Conservation (phyloP, 345 rosid genomes). For the Euphorbia lathyris region DNA sequence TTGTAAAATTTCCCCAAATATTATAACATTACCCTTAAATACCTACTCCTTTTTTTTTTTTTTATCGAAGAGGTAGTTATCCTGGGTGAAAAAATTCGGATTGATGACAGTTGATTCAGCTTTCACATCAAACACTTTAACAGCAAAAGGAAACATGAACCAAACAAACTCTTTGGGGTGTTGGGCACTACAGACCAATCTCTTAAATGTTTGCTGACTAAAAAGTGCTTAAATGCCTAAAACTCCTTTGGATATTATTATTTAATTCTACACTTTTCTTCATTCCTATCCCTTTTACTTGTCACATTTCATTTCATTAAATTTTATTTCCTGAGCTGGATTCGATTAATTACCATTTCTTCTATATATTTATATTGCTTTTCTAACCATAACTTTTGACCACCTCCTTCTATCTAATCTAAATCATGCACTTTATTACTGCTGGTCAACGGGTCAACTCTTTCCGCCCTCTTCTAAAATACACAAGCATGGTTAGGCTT, state of each 20-base stretch:
- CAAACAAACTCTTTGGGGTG: not conserved
- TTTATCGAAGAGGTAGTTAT: too few relatives aligned
- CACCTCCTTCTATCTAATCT: not conserved
- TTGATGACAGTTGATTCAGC: too few relatives aligned
- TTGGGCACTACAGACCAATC: conserved; percentile 13
- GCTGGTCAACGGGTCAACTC: conserved; percentile 18
- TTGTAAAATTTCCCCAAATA: too few relatives aligned
- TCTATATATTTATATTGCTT: not conserved
- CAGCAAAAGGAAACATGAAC: not conserved
- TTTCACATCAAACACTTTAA: conserved; percentile 2
- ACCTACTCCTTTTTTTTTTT: too few relatives aligned
- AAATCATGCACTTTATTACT: not conserved
- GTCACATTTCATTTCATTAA: not conserved
- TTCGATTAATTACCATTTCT: not conserved
- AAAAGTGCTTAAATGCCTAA: conserved; percentile 11
- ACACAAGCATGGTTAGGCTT: conserved; percentile 13
- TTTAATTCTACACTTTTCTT: not conserved
- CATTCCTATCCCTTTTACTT: not conserved
- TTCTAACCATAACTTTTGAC: conserved; percentile 4
- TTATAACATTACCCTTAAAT: too few relatives aligned
- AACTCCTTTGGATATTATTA: not conserved
- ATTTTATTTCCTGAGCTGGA: not conserved
- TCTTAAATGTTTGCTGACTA: not conserved
- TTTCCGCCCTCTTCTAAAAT: not conserved
- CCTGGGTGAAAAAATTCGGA: too few relatives aligned